Conservation (phyloP, 169 alveolate genomes). For the Besnoitia besnoiti region DNA sequence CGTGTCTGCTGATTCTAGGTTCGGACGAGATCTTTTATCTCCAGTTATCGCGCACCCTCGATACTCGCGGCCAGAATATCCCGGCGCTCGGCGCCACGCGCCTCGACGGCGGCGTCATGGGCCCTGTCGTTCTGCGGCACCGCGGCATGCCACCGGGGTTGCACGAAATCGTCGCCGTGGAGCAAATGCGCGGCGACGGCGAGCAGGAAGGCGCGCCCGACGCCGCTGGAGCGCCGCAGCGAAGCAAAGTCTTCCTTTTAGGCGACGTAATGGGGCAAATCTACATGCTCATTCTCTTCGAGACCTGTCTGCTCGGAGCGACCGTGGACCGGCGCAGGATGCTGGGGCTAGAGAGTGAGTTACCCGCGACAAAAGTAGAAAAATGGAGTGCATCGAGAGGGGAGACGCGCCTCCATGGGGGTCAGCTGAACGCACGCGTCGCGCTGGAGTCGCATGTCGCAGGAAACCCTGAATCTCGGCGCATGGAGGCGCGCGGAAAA, state of each 20-base stretch:
- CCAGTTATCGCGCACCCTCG: neutral
- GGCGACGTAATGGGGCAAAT: neutral
- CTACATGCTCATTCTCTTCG: neutral
- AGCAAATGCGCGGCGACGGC: neutral
- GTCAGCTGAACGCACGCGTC: too few relatives aligned
- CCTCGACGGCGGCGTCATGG: neutral
- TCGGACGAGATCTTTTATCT: neutral
- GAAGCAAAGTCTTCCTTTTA: neutral
- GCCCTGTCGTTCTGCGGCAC: neutral
- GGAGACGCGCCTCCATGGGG: neutral
- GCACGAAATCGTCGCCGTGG: neutral
- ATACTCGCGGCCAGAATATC: neutral
- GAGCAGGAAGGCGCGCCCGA: neutral
- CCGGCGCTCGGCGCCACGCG: neutral
- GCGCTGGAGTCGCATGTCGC: too few relatives aligned
- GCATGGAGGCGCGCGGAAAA: neutral
- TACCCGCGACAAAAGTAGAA: neutral
- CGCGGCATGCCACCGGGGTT: neutral
- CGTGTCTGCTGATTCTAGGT: neutral
- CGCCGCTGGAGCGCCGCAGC: neutral
- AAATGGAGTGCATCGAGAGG: neutral
- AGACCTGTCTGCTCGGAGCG: neutral
- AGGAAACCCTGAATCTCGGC: neutral
- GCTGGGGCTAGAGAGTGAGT: neutral
- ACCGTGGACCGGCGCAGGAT: too few relatives aligned